Conservation (phyloP, 192 early-diverging fungal species). For the Diversispora eburnea region DNA sequence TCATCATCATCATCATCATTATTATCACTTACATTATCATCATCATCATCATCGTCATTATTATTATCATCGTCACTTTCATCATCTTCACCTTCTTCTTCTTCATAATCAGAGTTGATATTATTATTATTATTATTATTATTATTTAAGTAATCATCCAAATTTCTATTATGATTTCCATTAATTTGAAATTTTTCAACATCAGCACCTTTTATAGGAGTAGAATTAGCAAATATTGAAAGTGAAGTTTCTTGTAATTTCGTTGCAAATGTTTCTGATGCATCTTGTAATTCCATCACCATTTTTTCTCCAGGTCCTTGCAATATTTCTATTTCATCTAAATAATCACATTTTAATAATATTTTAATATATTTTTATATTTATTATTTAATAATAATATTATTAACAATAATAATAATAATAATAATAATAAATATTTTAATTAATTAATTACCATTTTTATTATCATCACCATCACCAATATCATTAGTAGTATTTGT, state of each 20-base stretch:
- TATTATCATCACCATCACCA: constrained; percentile 15
- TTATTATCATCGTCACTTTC: constrained; percentile 30
- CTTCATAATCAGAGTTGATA: background rate
- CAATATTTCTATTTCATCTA: constrained; percentile 38
- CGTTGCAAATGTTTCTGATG: constrained; percentile 64
- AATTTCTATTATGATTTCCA: constrained; percentile 21
- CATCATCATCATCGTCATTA: constrained; percentile 34
- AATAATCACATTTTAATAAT: constrained; percentile 14
- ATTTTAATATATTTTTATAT: background rate
- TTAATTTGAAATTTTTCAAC: too few species aligned
- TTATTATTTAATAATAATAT: background rate
- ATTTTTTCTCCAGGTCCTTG: constrained; percentile 80
- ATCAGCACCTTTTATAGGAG: constrained; percentile 51
- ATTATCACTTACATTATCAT: constrained; percentile 49
- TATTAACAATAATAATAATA: too few species aligned
- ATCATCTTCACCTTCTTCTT: constrained; percentile 20
- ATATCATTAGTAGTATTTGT: constrained; percentile 32
- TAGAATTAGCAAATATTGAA: constrained; percentile 64
- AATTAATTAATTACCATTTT: constrained; percentile 3
- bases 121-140: background rate
- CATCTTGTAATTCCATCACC: constrained; percentile 91
- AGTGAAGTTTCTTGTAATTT: constrained; percentile 65
- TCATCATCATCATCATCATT: constrained; percentile 43
- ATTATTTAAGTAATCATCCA: background rate
- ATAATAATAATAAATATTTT: background rate